Evolutionary conservation across 345 rosid species (phyloP).

Genomic region (Brassica nigra): DNA sequence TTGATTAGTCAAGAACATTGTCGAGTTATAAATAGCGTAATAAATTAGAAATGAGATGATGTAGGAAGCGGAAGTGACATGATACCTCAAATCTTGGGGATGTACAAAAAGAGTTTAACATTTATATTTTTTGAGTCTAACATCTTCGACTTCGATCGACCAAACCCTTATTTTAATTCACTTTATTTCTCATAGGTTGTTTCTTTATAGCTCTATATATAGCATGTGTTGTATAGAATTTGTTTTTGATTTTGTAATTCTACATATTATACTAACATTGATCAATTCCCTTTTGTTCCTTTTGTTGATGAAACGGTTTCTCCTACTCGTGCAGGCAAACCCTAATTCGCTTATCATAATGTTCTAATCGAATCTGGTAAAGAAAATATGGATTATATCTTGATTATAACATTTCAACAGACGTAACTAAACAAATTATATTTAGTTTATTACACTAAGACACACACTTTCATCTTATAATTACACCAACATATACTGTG

Average conservation of each 20-base stretch:
- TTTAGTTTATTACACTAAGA: no score
- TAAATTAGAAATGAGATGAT: constrained; percentile 28
- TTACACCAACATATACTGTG: not conserved
- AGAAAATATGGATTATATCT: not conserved
- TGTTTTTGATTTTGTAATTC: not conserved
- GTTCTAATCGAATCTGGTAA: constrained; percentile 26
- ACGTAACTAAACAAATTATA: not conserved
- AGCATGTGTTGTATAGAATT: not conserved
- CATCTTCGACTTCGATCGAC: constrained; percentile 7
- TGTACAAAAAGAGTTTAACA: constrained; percentile 37
- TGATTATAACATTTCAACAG: not conserved
- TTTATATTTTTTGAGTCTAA: not conserved
- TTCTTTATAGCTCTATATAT: constrained; percentile 15
- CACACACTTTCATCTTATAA: no score
- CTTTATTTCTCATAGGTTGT: constrained; percentile 6
- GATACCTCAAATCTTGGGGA: constrained; percentile 47
- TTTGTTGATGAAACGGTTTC: constrained; percentile 2
- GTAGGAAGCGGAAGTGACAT: constrained; percentile 50
- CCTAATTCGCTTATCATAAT: constrained; percentile 21
- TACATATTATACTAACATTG: not conserved
- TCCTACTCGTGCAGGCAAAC: constrained; percentile 64
- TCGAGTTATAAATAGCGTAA: constrained; percentile 30
- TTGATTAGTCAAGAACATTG: constrained; percentile 25
- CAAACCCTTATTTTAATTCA: constrained; percentile 8
- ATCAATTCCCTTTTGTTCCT: not conserved